Evolutionary conservation across 2,329 filamentous ascomycete genomes (phyloP).

Genomic region (Colletotrichum cereale): DNA sequence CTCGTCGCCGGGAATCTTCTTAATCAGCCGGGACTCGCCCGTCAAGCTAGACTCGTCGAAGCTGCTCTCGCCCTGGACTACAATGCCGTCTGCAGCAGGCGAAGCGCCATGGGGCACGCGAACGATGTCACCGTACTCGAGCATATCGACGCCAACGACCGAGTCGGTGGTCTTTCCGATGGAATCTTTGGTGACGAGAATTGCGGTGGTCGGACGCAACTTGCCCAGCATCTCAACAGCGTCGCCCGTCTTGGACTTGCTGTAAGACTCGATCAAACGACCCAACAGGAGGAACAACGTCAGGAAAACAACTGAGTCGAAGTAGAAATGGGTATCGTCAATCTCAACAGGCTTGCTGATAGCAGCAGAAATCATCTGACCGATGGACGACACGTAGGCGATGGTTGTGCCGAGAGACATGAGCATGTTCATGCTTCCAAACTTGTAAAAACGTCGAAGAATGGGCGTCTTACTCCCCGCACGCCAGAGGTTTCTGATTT

Average conservation of each 20-base stretch:
- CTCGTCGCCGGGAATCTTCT: constrained; percentile 71
- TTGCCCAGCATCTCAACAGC: constrained; percentile 85
- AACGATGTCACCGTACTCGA: constrained; percentile 82
- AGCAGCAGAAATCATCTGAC: constrained; percentile 76
- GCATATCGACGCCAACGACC: constrained; percentile 71
- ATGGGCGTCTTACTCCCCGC: constrained; percentile 79
- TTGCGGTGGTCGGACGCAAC: constrained; percentile 81
- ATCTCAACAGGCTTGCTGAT: constrained; percentile 53
- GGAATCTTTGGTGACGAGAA: constrained; percentile 69
- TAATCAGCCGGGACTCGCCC: constrained; percentile 77
- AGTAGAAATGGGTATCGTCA: constrained; percentile 76
- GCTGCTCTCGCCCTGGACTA: constrained; percentile 72
- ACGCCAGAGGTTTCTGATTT: constrained; percentile 83
- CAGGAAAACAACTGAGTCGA: constrained; percentile 92
- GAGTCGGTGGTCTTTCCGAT: constrained; percentile 53
- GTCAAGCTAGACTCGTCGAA: constrained; percentile 96
- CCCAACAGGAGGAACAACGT: constrained; percentile 86
- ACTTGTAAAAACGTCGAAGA: constrained; percentile 84
- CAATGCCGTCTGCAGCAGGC: constrained; percentile 83
- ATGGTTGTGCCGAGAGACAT: constrained; percentile 91
- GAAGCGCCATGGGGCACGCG: constrained; percentile 83
- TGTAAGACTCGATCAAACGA: constrained; percentile 87
- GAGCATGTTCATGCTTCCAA: constrained; percentile 96
- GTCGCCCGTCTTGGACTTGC: constrained; percentile 90
- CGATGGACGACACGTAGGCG: constrained; percentile 86